These are phyloP conservation scores for Gamarada debralockiae DNA, from an alignment of 495 filamentous ascomycete species.

Conservation along the genomic window DNA sequence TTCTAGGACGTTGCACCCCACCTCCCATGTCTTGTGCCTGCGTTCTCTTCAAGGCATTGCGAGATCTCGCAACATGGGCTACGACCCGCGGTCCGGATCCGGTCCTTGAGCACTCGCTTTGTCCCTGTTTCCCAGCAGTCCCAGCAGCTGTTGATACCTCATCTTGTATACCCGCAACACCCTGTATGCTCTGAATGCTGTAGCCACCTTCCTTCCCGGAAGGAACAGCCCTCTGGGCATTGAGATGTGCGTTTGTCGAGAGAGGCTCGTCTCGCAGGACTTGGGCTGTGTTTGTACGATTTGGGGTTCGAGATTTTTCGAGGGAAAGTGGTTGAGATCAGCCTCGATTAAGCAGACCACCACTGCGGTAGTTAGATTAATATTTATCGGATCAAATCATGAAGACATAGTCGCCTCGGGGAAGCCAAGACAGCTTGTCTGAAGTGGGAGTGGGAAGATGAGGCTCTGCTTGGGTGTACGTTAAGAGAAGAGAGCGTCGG, in stretches of 20 bases:
- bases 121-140: constrained; percentile 4
- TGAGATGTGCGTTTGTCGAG: constrained; percentile 3
- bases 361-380: too few relatives aligned
- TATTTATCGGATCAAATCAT: too few relatives aligned
- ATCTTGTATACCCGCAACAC: constrained; percentile 5
- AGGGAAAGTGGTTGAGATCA: constrained; percentile 10
- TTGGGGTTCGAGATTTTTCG: constrained; percentile 5
- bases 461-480: too few relatives aligned
- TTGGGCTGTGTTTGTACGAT: constrained; percentile 8
- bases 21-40: constrained; percentile 10
- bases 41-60: constrained; percentile 14
- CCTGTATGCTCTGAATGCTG: constrained; percentile 9
- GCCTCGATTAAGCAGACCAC: too few relatives aligned
- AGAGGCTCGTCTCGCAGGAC: constrained; percentile 7
- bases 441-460: too few relatives aligned
- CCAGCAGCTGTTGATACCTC: constrained; percentile 4
- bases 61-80: constrained; percentile 5
- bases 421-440: too few relatives aligned
- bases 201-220: constrained; percentile 6
- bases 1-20: constrained; percentile 16
- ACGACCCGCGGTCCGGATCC: neutral
- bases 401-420: too few relatives aligned
- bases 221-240: constrained; percentile 5
- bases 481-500: too few relatives aligned
- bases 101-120: constrained; percentile 8